These are phyloP conservation scores for Trametes maxima DNA, from an alignment of 768 basidiomycete species.

Conservation along the genomic window DNA sequence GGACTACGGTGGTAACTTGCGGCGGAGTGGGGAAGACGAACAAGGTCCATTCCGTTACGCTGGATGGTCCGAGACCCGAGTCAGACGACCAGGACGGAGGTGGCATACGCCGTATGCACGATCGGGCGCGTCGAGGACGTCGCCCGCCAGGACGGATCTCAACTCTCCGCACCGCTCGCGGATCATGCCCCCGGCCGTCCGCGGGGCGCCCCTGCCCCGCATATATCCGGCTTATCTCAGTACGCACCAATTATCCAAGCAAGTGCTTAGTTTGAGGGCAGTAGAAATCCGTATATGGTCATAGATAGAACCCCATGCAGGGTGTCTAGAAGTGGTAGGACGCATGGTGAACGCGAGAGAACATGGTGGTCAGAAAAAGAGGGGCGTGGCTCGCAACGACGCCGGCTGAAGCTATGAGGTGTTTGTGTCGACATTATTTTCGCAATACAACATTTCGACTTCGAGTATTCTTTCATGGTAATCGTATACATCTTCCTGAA, in stretches of 20 bases:
- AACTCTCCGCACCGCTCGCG: background rate
- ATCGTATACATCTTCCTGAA: no score
- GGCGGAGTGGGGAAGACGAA: background rate
- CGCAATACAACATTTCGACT: no score
- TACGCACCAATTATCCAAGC: background rate
- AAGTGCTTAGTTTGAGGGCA: background rate
- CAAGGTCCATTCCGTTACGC: background rate
- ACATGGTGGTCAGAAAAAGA: background rate
- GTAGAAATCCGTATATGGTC: background rate
- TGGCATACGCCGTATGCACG: background rate
- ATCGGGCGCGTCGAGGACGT: background rate
- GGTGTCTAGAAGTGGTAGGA: background rate
- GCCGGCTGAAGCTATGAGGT: no score
- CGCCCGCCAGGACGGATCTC: slow-evolving; percentile 4
- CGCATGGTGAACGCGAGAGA: background rate
- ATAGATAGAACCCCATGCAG: background rate
- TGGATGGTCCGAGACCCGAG: background rate
- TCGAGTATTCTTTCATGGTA: no score
- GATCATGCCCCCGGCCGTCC: background rate
- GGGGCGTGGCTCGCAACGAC: no score
- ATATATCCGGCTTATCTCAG: background rate
- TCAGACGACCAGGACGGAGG: background rate
- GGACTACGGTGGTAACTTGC: background rate
- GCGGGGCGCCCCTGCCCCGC: background rate
- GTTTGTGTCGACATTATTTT: no score